Evolutionary conservation across 192 early-diverging fungal species (phyloP).

Genomic region (Rhizoclosmatium sp.): DNA sequence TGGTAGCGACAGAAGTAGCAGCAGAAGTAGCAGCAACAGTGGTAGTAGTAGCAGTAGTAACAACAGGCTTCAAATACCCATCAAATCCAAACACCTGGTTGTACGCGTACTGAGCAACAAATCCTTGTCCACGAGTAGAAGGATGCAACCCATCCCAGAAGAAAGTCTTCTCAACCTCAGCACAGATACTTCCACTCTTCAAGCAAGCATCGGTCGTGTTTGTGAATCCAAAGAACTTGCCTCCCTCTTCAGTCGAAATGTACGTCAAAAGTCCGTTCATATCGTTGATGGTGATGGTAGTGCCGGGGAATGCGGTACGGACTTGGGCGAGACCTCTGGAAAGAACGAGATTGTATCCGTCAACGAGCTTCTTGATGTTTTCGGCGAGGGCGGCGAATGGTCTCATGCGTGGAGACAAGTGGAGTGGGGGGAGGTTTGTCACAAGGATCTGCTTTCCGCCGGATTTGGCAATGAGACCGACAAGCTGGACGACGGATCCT

Average conservation of each 20-base stretch:
- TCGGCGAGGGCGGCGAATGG: background rate
- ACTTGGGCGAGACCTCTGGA: background rate
- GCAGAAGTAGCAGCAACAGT: constrained; percentile 12
- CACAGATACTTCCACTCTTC: constrained; percentile 5
- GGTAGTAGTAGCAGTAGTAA: background rate
- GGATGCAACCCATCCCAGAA: constrained; percentile 26
- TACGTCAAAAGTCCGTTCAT: background rate
- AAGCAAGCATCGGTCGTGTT: constrained; percentile 15
- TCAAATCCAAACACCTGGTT: constrained; percentile 11
- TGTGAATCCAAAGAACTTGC: background rate
- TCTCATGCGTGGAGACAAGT: background rate
- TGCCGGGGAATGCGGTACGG: background rate
- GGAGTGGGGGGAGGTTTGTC: background rate
- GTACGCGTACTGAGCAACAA: constrained; percentile 12
- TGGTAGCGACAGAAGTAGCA: background rate
- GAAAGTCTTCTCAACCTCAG: constrained; percentile 2
- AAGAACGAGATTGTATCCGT: constrained; percentile 1
- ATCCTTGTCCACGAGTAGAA: constrained; percentile 10
- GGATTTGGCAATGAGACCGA: background rate
- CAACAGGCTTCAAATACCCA: constrained; percentile 1
- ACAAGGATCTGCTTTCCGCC: constrained; percentile 5
- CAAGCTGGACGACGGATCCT: background rate
- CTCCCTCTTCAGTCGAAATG: background rate
- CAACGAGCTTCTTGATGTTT: background rate
- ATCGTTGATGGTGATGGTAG: constrained; percentile 1